These are phyloP conservation scores for Gaeumannomyces tritici DNA, from an alignment of 2,329 filamentous ascomycete genomes.

Conservation along the genomic window DNA sequence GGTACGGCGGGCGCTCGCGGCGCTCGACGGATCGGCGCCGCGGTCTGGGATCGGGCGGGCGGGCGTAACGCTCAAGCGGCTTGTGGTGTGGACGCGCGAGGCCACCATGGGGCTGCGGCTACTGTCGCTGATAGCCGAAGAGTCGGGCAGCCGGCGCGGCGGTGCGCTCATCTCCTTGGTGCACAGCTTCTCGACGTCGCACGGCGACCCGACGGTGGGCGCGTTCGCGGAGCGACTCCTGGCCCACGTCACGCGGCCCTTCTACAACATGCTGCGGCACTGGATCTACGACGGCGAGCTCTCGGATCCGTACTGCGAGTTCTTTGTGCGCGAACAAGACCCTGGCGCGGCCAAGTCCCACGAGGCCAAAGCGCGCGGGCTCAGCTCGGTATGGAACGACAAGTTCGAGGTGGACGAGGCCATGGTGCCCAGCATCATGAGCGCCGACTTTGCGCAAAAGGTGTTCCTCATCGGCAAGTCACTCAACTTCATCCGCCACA, in stretches of 20 bases:
- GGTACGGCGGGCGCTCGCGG: slow-evolving; percentile 71
- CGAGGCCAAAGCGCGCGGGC: slow-evolving; percentile 47
- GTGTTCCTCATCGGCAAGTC: slow-evolving; percentile 97
- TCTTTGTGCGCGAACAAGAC: slow-evolving; percentile 84
- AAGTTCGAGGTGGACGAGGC: slow-evolving; percentile 80
- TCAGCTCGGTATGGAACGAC: slow-evolving; percentile 94
- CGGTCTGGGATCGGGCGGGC: slow-evolving; percentile 69
- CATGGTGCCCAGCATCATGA: slow-evolving; percentile 92
- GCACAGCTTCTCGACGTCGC: slow-evolving; percentile 83
- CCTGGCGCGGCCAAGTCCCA: slow-evolving; percentile 33
- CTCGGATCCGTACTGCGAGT: slow-evolving; percentile 90
- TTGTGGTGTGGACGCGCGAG: slow-evolving; percentile 94
- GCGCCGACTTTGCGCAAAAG: slow-evolving; percentile 86
- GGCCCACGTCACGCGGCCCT: slow-evolving; percentile 79
- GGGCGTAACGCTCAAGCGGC: slow-evolving; percentile 88
- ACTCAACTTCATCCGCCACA: slow-evolving; percentile 94
- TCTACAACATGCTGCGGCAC: slow-evolving; percentile 89
- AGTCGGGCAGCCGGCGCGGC: slow-evolving; percentile 72
- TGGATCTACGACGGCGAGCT: slow-evolving; percentile 99
- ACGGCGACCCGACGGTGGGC: slow-evolving; percentile 90
- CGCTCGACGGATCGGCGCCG: slow-evolving; percentile 59
- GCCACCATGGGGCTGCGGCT: slow-evolving; percentile 90
- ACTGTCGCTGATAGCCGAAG: slow-evolving; percentile 90
- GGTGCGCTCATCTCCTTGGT: slow-evolving; percentile 91
- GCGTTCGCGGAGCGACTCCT: slow-evolving; percentile 87